Evolutionary conservation across 192 early-diverging fungal genomes (phyloP), one percentile per base, ranked within the genome.

Genomic region (Backusella sp.): DNA sequence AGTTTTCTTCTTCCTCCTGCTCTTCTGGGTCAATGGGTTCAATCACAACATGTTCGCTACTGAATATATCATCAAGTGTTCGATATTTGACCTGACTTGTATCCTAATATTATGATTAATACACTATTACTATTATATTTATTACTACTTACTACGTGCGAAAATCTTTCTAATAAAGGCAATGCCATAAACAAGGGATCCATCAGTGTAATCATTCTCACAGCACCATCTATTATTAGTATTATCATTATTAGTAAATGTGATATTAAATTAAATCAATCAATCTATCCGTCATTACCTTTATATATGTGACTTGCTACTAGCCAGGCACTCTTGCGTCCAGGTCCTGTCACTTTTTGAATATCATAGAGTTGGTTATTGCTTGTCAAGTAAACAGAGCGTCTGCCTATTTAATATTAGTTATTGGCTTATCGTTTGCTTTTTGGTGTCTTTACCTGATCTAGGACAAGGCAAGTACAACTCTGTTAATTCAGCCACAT

Each of bases 181-280:
- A 73, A 26, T 17, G 72, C 59, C 28, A 73, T 66, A 62, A 73
- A 73, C 14, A 73, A 73, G 11, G 72, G 72, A 62, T 73, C 72
- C 19, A 73, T 65, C 11, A 15, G 72, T 66, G 72, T 44, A 17
- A 73, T 39, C 19, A 73, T 36, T 42, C 72, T 34, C 5, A 73
- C 32, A 17, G 30, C 36, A 15, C 72, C 72, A 42, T 73, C 53
- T 69, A 69, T 11, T 68, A 19, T 17, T 8, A 37, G 46, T 49
- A n/a, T 6, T 49, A 49, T 19, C 19, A 49, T 49, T 15, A 49
- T 49, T 49, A 49, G 4, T 17, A n/a, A 19, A 49, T 49, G 46
- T 65, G 21, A 65, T 65, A 30, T 39, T 39, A 39, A 39, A 30
- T 39, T 11, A 39, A 39, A 39, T 37, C 36, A 39, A 39, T 37